Conservation (phyloP, 768 basidiomycete genomes). For the Mycena olivaceomarginata region DNA sequence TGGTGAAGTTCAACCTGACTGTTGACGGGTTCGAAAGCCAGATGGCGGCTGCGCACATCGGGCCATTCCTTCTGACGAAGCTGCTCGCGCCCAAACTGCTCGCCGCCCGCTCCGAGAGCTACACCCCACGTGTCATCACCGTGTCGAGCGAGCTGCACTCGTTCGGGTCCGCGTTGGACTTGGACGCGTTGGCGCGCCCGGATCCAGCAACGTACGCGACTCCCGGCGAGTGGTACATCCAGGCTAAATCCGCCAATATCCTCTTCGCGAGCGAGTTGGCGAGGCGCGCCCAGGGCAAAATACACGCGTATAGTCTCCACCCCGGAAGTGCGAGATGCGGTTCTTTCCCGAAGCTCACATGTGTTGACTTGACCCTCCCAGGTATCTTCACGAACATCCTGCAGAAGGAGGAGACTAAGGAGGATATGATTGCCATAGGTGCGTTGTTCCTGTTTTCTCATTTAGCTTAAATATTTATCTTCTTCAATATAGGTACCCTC, state of each 20-base stretch:
- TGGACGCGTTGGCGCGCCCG: neutral
- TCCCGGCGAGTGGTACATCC: neutral
- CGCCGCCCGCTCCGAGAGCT: neutral
- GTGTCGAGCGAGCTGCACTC: neutral
- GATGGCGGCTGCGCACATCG: neutral
- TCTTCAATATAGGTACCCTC: neutral
- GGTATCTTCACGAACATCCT: neutral
- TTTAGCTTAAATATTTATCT: too few relatives aligned
- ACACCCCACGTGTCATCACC: neutral
- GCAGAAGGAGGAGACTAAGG: neutral
- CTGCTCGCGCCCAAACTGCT: neutral
- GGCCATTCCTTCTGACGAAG: neutral
- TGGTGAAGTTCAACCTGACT: neutral
- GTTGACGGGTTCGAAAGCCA: neutral
- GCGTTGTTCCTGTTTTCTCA: neutral
- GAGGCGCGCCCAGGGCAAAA: neutral
- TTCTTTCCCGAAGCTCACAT: too few relatives aligned
- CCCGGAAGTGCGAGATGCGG: neutral
- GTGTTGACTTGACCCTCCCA: too few relatives aligned
- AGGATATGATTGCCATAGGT: neutral
- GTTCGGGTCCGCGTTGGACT: neutral
- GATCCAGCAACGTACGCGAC: neutral
- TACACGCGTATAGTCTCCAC: neutral
- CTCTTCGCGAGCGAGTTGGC: neutral
- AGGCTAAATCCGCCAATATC: neutral